Conservation (phyloP, 2,329 filamentous ascomycete species). For the Fusarium ambrosium region DNA sequence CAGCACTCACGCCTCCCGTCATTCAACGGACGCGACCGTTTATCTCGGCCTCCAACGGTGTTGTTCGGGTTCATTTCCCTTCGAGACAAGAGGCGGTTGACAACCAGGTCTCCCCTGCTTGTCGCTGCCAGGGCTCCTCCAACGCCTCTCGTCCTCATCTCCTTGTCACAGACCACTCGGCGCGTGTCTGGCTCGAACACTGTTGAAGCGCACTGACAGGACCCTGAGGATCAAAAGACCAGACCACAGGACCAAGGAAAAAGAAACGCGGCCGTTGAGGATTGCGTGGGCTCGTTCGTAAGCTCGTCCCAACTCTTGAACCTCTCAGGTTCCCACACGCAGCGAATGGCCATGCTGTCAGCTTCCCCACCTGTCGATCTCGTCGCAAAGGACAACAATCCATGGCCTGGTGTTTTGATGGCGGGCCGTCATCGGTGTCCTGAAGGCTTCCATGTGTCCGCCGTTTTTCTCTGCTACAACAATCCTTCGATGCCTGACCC, state of each 20-base stretch:
- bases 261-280: conserved; percentile 11
- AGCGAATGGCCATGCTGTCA: conserved; percentile 17
- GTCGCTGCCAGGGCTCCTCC: conserved; percentile 23
- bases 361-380: conserved; percentile 39
- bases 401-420: conserved; percentile 18
- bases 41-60: conserved; percentile 1
- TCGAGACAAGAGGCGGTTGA: conserved; percentile 11
- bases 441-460: conserved; percentile 23
- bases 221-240: conserved; percentile 36
- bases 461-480: background rate
- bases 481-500: background rate
- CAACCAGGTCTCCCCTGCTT: conserved; percentile 45
- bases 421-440: conserved; percentile 18
- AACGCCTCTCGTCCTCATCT: conserved; percentile 16
- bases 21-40: conserved; percentile 1
- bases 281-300: conserved; percentile 18
- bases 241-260: conserved; percentile 9
- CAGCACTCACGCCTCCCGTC: background rate
- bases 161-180: conserved; percentile 11
- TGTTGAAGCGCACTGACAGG: conserved; percentile 31
- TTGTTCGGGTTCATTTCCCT: conserved; percentile 13
- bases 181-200: conserved; percentile 9
- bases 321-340: conserved; percentile 3
- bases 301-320: conserved; percentile 33
- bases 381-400: conserved; percentile 20